Evolutionary conservation across 768 basidiomycete genomes (phyloP).

Genomic region (Pleurotus sapidus): DNA sequence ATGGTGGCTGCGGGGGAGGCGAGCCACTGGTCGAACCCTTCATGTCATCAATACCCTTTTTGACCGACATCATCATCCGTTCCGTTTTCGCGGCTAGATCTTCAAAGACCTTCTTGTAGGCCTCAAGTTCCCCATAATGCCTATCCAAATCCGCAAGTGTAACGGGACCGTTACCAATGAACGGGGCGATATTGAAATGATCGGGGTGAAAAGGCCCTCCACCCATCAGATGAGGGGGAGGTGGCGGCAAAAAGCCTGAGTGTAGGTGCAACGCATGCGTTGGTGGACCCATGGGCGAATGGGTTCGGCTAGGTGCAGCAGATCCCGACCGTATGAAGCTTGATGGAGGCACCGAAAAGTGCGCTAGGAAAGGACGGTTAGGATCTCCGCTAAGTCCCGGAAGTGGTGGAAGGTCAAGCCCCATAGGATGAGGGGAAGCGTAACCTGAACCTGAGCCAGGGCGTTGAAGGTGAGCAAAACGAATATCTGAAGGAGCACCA

Average conservation of each 20-base stretch:
- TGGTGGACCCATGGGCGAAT: constrained; percentile 62
- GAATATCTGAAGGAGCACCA: constrained; percentile 1
- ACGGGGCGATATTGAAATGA: not conserved
- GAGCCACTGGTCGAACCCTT: constrained; percentile 25
- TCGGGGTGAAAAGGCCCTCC: constrained; percentile 1
- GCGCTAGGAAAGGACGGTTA: constrained; percentile 1
- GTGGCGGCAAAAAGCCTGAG: constrained; percentile 39
- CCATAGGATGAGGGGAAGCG: constrained; percentile 19
- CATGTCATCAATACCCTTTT: constrained; percentile 78
- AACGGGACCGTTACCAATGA: constrained; percentile 25
- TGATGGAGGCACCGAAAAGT: constrained; percentile 36
- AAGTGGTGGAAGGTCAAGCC: constrained; percentile 65
- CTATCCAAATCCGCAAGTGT: constrained; percentile 63
- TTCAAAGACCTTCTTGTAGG: constrained; percentile 63
- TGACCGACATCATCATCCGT: constrained; percentile 65
- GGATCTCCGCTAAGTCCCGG: constrained; percentile 27
- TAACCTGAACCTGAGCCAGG: constrained; percentile 8
- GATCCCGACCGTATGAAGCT: constrained; percentile 66
- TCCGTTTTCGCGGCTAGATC: constrained; percentile 79
- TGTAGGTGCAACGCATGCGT: constrained; percentile 22
- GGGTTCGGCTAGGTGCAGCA: constrained; percentile 67
- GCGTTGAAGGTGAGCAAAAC: constrained; percentile 9
- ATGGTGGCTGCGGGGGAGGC: not conserved
- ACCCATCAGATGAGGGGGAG: constrained; percentile 29
- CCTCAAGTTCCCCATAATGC: constrained; percentile 64